A percentile compares a stretch with the other conserved stretches of the same genome.
phyloP scores from a whole-genome alignment of 345 rosid genomes.

The Eucalyptus cloeziana region DNA sequence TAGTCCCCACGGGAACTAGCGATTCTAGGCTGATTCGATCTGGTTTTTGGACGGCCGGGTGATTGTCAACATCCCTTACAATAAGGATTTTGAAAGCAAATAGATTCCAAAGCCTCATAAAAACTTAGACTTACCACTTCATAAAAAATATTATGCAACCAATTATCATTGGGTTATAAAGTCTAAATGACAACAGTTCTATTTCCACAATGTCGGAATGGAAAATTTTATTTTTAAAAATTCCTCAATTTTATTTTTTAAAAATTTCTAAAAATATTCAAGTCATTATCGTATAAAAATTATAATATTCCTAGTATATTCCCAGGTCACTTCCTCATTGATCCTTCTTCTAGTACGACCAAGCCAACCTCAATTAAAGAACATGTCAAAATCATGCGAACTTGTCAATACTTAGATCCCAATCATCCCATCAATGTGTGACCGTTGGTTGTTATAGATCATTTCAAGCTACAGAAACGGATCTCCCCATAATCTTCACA shows the following conservation, averaged over 20 bases:
- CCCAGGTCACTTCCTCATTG: not conserved
- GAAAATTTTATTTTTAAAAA: no score
- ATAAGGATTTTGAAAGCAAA: not conserved
- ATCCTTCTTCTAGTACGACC: not conserved
- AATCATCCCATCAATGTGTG: not conserved
- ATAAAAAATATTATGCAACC: not conserved
- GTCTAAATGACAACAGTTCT: not conserved
- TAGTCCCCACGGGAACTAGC: no score
- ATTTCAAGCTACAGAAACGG: not conserved
- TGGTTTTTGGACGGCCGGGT: no score
- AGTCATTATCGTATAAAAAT: no score
- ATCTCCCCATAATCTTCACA: not conserved
- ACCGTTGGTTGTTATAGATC: not conserved
- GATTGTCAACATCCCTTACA: not conserved
- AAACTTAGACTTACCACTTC: not conserved
- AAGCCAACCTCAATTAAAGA: not conserved
- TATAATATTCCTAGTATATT: not conserved
- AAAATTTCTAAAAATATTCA: no score
- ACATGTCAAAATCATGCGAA: not conserved
- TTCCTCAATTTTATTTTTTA: no score
- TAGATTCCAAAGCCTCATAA: not conserved
- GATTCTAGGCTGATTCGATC: no score
- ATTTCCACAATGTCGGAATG: accelerated
- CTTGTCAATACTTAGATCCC: not conserved
- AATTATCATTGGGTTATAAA: not conserved